phyloP scores from a whole-genome alignment of 257 asterid species.

The Solanum etuberosum region DNA sequence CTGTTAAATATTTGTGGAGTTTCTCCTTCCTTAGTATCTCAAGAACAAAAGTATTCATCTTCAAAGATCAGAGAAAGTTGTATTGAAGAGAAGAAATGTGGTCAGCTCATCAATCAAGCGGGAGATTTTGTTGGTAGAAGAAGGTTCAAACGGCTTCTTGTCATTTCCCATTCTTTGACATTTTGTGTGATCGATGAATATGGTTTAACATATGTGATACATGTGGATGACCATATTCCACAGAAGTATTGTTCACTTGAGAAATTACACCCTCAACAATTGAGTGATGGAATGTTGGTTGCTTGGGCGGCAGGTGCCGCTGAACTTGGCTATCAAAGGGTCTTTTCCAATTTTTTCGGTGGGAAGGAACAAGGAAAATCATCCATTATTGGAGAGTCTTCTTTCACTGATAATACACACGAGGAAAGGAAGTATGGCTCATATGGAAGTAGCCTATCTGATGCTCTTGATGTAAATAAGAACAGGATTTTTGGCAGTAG shows the following conservation, averaged over 20 bases:
- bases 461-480: slow-evolving; percentile 23
- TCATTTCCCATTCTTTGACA: slow-evolving; percentile 48
- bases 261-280: slow-evolving; percentile 22
- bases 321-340: slow-evolving; percentile 73
- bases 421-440: slow-evolving; percentile 18
- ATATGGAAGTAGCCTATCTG: slow-evolving; percentile 16
- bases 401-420: slow-evolving; percentile 11
- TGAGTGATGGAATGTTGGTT: slow-evolving; percentile 44
- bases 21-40: slow-evolving; percentile 20
- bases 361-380: slow-evolving; percentile 13
- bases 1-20: slow-evolving; percentile 24
- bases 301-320: slow-evolving; percentile 67
- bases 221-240: slow-evolving; percentile 26
- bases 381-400: slow-evolving; percentile 7
- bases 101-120: slow-evolving; percentile 10
- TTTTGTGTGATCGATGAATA: slow-evolving; percentile 73
- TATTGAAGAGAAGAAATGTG: slow-evolving; percentile 10
- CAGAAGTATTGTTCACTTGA: slow-evolving; percentile 25
- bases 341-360: slow-evolving; percentile 15
- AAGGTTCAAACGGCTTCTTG: slow-evolving; percentile 56
- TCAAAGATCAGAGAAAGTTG: slow-evolving; percentile 4
- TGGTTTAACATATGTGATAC: slow-evolving; percentile 49
- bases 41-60: slow-evolving; percentile 9
- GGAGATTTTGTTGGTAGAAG: slow-evolving; percentile 26
- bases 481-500: slow-evolving; percentile 27